These are phyloP conservation scores for Lentinula novae-zelandiae DNA, from an alignment of 1,284 basidiomycete species.

Conservation along the genomic window DNA sequence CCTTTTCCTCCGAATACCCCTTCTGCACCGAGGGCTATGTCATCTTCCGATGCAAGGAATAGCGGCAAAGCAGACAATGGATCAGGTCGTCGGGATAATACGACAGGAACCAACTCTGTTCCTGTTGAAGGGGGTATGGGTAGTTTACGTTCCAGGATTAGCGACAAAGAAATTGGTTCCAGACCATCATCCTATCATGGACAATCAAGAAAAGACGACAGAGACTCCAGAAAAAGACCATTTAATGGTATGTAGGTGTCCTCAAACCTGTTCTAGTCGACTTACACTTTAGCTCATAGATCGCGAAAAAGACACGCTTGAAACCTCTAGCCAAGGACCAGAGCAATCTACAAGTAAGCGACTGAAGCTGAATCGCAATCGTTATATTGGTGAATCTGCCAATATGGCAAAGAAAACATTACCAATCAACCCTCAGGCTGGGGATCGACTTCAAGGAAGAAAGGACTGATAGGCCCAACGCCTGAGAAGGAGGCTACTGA, in stretches of 20 bases:
- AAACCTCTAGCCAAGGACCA: slow-evolving; percentile 19
- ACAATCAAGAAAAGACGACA: slow-evolving; percentile 45
- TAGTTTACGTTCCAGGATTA: slow-evolving; percentile 66
- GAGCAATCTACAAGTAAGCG: slow-evolving; percentile 30
- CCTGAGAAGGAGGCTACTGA: too few species aligned
- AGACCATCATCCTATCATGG: slow-evolving; percentile 38
- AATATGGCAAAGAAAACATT: slow-evolving; percentile 54
- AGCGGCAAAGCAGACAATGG: slow-evolving; percentile 35
- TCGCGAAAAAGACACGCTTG: slow-evolving; percentile 44
- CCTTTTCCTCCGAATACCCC: slow-evolving; percentile 55
- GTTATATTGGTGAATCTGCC: slow-evolving; percentile 25
- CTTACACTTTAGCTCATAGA: slow-evolving; percentile 31
- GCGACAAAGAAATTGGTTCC: slow-evolving; percentile 48
- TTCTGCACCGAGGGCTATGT: slow-evolving; percentile 72
- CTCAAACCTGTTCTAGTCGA: slow-evolving; percentile 7
- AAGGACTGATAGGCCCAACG: slow-evolving; percentile 37
- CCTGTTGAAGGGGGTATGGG: slow-evolving; percentile 25
- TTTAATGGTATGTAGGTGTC: slow-evolving; percentile 48
- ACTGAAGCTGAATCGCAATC: slow-evolving; percentile 37
- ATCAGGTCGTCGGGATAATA: slow-evolving; percentile 27
- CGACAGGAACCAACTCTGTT: slow-evolving; percentile 21
- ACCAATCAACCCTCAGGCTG: slow-evolving; percentile 55
- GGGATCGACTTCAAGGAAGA: slow-evolving; percentile 50
- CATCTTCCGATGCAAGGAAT: slow-evolving; percentile 34
- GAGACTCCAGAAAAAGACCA: slow-evolving; percentile 65